Percentiles rank a stretch among this genome's conserved stretches.
Evolutionary conservation across 495 filamentous ascomycete species (phyloP).

Genomic region (Cercophora newfieldiana): DNA sequence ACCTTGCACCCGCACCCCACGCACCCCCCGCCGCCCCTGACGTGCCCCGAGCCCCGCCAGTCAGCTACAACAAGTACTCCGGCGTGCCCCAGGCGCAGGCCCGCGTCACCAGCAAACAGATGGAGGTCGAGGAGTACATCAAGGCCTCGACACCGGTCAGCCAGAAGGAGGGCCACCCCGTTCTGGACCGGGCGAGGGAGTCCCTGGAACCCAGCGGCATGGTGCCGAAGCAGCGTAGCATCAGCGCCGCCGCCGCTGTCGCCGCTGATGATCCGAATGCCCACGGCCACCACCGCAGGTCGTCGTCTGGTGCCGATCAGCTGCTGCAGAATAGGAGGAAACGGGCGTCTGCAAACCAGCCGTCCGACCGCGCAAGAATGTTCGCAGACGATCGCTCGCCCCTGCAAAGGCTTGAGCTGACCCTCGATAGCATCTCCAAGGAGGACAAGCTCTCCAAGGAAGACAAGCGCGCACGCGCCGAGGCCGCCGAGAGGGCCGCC

Average conservation of each 20-base stretch:
- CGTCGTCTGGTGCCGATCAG: constrained; percentile 35
- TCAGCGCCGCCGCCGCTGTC: constrained; percentile 22
- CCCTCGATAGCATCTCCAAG: constrained; percentile 63
- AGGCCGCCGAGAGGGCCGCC: constrained; percentile 65
- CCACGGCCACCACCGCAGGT: constrained; percentile 28
- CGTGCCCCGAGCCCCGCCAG: constrained; percentile 56
- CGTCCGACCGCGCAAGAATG: constrained; percentile 41
- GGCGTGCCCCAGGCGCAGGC: constrained; percentile 35
- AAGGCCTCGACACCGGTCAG: constrained; percentile 35
- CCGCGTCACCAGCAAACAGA: constrained; percentile 32
- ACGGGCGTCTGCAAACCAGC: constrained; percentile 22
- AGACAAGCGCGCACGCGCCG: constrained; percentile 78
- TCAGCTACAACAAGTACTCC: constrained; percentile 59
- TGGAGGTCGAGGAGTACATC: constrained; percentile 45
- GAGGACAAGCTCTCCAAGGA: constrained; percentile 68
- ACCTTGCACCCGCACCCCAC: constrained; percentile 27
- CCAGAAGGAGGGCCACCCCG: constrained; percentile 31
- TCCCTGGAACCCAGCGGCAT: constrained; percentile 31
- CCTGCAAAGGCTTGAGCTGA: constrained; percentile 86
- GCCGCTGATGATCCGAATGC: constrained; percentile 19
- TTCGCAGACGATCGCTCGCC: constrained; percentile 82
- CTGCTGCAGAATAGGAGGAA: constrained; percentile 28
- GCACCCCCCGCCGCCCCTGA: constrained; percentile 59
- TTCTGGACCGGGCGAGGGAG: constrained; percentile 35
- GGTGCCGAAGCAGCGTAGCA: constrained; percentile 28